Evolutionary conservation across 2,329 filamentous ascomycete species (phyloP).

Genomic region (Arthrobotrys pseudoclavata): DNA sequence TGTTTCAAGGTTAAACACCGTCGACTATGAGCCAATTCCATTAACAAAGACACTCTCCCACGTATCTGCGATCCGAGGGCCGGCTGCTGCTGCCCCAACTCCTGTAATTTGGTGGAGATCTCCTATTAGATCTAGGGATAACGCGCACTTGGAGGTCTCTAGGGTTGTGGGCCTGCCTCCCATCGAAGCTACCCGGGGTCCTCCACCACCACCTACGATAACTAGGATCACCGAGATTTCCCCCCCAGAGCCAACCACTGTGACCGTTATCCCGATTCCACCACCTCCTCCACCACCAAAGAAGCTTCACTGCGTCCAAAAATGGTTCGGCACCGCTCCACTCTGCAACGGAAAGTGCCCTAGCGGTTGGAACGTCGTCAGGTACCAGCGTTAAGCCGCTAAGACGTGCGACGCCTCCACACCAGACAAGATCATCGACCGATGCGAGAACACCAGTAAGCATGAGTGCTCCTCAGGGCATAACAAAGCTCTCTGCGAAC

Average conservation of each 20-base stretch:
- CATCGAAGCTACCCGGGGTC: constrained; percentile 15
- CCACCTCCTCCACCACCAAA: constrained; percentile 35
- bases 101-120: neutral
- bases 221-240: constrained; percentile 16
- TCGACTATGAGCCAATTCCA: neutral
- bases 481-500: constrained; percentile 43
- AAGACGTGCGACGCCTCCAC: constrained; percentile 33
- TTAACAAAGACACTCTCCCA: neutral
- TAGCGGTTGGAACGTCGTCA: constrained; percentile 37
- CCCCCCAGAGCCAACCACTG: constrained; percentile 25
- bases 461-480: constrained; percentile 39
- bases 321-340: constrained; percentile 45
- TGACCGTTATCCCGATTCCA: constrained; percentile 36
- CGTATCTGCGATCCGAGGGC: neutral
- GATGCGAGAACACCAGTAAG: constrained; percentile 38
- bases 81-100: neutral
- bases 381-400: constrained; percentile 28
- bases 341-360: constrained; percentile 50
- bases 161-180: neutral
- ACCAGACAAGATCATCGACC: constrained; percentile 42
- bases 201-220: constrained; percentile 10
- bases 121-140: neutral
- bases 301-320: constrained; percentile 25
- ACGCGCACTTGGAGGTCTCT: neutral
- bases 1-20: neutral